A percentile compares a stretch with the other conserved stretches of the same genome.
phyloP scores from a whole-genome alignment of 1,284 basidiomycete species.

The Polyporus tsugae region DNA sequence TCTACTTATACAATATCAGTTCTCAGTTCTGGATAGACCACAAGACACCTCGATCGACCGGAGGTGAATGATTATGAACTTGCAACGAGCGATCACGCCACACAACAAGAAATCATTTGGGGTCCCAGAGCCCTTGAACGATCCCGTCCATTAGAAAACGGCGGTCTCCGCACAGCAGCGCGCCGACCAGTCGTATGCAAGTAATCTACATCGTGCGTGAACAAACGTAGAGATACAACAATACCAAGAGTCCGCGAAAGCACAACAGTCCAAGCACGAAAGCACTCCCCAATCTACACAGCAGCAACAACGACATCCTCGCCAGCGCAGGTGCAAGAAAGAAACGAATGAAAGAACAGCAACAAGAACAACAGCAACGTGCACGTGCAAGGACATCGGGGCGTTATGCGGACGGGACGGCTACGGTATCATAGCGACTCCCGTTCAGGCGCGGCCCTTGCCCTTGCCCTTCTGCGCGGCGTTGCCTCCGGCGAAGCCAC shows the following conservation, averaged over 20 bases:
- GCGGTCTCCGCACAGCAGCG: constrained; percentile 33
- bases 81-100: not conserved
- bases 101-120: constrained; percentile 4
- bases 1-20: no score
- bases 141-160: constrained; percentile 27
- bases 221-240: constrained; percentile 23
- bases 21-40: no score
- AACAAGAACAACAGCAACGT: not conserved
- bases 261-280: constrained; percentile 12
- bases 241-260: constrained; percentile 14
- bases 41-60: not conserved
- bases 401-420: constrained; percentile 2
- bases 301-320: not conserved
- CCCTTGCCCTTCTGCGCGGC: not conserved
- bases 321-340: not conserved
- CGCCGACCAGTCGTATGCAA: constrained; percentile 25
- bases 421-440: constrained; percentile 2
- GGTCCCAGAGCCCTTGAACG: constrained; percentile 23
- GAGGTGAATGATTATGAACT: not conserved
- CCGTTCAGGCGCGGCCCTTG: constrained; percentile 1
- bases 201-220: constrained; percentile 25
- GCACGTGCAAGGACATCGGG: not conserved
- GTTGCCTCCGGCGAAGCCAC: constrained; percentile 27
- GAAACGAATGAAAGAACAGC: not conserved
- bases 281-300: constrained; percentile 11